Evolutionary conservation across 495 filamentous ascomycete species (phyloP), one percentile per base, ranked within the genome.

Genomic region (Rusavskia elegans): DNA sequence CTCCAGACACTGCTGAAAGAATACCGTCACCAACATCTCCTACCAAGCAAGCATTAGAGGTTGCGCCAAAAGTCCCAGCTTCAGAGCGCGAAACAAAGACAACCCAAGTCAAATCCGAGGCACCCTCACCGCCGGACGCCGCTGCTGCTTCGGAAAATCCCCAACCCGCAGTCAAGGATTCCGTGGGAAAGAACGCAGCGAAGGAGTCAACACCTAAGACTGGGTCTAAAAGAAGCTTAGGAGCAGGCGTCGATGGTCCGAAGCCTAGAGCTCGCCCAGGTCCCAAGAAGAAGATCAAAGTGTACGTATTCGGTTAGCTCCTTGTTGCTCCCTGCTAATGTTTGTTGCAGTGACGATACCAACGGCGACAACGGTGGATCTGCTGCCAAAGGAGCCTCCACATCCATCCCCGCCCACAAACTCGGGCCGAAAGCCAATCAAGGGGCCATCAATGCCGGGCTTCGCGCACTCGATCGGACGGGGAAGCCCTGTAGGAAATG

Each of bases 401-500:
- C 63, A 25, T 49, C 60, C 49, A 55, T 56, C 42, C 55, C 74
- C 19, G 64, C 75, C 40, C 85, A 87, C 61, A 93, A 92, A 64
- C 83, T 97, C 20, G 90, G 90, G 11, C 92, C 92, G 48, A 98
- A 97, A 69, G 90, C 92, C 41, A 98, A 97, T 67, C 87, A 92
- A 60, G 92, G 92, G 52, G 90, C 90, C 52, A 98, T 98, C 72
- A 98, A 98, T 62, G 92, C 93, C 48, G 85, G 87, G 50, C 81
- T 98, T 32, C 85, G 92, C 48, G 93, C 92, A 5, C 80, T 98
- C 41, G 92, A 98, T 65, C 82, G 90, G 38, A 83, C 81, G 1
- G 87, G 89, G 45, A 82, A 89, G 54, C 87, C 90, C 2, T 96
- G 90, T 62, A 84, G 93, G 53, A 89, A 82, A 61, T 98, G 92